These are phyloP conservation scores for Suhomyces prunicola DNA, from an alignment of 805 yeast genomes.

Conservation along the genomic window DNA sequence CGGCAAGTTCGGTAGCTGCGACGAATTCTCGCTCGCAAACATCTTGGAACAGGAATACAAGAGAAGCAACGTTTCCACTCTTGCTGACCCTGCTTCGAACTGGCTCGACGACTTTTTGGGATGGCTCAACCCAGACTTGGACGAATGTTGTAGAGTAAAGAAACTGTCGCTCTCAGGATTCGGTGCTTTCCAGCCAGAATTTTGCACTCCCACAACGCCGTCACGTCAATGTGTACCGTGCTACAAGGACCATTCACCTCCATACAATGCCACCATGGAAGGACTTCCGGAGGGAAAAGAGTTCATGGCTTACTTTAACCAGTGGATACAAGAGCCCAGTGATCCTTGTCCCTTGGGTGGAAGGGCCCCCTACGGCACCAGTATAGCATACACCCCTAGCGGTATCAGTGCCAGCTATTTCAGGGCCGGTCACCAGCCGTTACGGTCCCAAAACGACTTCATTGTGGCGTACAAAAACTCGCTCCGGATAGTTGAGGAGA, in stretches of 20 bases:
- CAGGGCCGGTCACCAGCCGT: slow-evolving; percentile 74
- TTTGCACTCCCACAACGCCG: slow-evolving; percentile 67
- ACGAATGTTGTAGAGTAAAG: slow-evolving; percentile 77
- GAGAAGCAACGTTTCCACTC: slow-evolving; percentile 58
- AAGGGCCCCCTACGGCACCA: slow-evolving; percentile 78
- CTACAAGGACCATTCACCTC: slow-evolving; percentile 52
- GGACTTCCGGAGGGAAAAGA: slow-evolving; percentile 76
- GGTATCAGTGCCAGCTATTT: slow-evolving; percentile 60
- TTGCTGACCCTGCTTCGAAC: slow-evolving; percentile 79
- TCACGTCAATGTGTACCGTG: slow-evolving; percentile 73
- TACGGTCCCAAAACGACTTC: slow-evolving; percentile 80
- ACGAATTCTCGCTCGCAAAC: slow-evolving; percentile 73
- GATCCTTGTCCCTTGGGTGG: slow-evolving; percentile 96
- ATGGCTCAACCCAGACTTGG: slow-evolving; percentile 83
- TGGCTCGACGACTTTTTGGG: slow-evolving; percentile 91
- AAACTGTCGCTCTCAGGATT: slow-evolving; percentile 30
- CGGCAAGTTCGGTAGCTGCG: slow-evolving; percentile 84
- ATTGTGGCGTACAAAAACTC: slow-evolving; percentile 77
- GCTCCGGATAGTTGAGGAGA: slow-evolving; percentile 58
- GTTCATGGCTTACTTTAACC: slow-evolving; percentile 66
- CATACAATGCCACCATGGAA: slow-evolving; percentile 70
- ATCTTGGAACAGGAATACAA: slow-evolving; percentile 81
- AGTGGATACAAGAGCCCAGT: slow-evolving; percentile 83
- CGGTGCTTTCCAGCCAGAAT: slow-evolving; percentile 33
- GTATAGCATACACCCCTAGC: slow-evolving; percentile 47